Evolutionary conservation across 257 asterid species (phyloP).

Genomic region (Buddleja alternifolia): DNA sequence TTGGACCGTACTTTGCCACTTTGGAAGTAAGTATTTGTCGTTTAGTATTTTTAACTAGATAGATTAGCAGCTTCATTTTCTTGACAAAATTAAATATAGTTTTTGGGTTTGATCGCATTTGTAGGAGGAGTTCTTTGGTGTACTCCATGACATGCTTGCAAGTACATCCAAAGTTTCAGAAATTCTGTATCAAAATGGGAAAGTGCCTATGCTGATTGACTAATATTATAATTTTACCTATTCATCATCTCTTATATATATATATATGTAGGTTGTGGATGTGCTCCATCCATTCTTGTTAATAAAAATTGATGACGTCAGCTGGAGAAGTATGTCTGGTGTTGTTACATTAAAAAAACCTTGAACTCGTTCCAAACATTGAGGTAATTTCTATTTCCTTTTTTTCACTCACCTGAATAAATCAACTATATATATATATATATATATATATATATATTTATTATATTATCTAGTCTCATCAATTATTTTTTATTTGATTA

Average conservation of each 20-base stretch:
- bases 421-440: neutral
- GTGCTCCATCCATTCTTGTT: constrained; percentile 49
- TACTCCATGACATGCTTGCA: constrained; percentile 50
- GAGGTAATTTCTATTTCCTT: constrained; percentile 53
- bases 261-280: constrained; percentile 52
- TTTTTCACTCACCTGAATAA: too few species aligned
- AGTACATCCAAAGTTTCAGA: constrained; percentile 52
- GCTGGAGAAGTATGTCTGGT: constrained; percentile 66
- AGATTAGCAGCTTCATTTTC: constrained; percentile 4
- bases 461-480: neutral
- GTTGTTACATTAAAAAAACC: constrained; percentile 55
- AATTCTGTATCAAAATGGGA: constrained; percentile 56
- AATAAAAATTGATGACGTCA: constrained; percentile 54
- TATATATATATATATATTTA: too few species aligned
- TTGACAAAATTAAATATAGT: neutral
- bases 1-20: constrained; percentile 64
- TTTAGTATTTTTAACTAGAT: too few species aligned
- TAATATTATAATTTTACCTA: neutral
- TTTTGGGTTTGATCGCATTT: neutral
- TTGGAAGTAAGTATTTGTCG: constrained; percentile 46
- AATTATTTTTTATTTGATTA: neutral
- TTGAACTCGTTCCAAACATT: constrained; percentile 46
- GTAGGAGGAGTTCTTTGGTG: constrained; percentile 58
- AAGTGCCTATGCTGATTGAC: constrained; percentile 66
- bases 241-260: neutral